Conservation (phyloP, 768 basidiomycete species). For the Pilatotrama ljubarskyi region DNA sequence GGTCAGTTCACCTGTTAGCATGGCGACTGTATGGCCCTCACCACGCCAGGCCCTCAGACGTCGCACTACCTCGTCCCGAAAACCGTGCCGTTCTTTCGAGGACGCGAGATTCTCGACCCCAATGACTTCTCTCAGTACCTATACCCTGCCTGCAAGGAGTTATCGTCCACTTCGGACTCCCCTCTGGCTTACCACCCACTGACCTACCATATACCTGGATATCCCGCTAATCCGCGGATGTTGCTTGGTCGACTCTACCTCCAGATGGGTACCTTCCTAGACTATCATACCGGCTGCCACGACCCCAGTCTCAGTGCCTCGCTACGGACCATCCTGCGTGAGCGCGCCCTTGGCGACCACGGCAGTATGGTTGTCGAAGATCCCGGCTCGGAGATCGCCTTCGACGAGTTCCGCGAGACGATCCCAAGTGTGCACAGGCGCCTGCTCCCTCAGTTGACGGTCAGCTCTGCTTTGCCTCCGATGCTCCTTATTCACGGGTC, state of each 20-base stretch:
- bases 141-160: constrained; percentile 38
- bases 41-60: constrained; percentile 49
- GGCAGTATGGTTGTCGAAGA: neutral
- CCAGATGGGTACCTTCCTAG: constrained; percentile 56
- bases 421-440: constrained; percentile 35
- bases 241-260: constrained; percentile 55
- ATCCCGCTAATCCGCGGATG: constrained; percentile 65
- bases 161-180: constrained; percentile 41
- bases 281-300: constrained; percentile 54
- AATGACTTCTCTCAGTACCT: constrained; percentile 46
- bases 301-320: constrained; percentile 47
- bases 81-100: constrained; percentile 50
- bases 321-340: constrained; percentile 31
- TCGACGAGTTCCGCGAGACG: neutral
- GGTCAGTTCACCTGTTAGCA: constrained; percentile 25
- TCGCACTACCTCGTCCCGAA: constrained; percentile 53
- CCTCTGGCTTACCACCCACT: constrained; percentile 46
- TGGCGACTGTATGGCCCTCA: neutral
- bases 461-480: constrained; percentile 43
- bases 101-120: constrained; percentile 56
- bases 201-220: constrained; percentile 51
- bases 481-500: constrained; percentile 50
- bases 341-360: neutral
- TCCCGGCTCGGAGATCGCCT: neutral
- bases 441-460: constrained; percentile 50